phyloP scores from a whole-genome alignment of 1,139 yeast species.

The Hyphopichia buzzinii region DNA sequence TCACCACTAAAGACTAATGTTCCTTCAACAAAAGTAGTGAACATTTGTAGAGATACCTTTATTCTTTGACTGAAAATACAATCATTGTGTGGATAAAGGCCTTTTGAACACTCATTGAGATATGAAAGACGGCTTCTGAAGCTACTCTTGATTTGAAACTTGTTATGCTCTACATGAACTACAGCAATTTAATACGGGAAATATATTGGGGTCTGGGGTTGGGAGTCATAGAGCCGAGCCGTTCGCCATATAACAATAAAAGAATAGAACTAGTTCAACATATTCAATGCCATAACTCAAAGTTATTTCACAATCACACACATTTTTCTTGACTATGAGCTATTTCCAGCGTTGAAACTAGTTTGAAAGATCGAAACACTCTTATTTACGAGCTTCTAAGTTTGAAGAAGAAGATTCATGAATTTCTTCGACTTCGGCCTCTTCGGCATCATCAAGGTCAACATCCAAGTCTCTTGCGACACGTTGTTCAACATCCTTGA shows the following conservation, averaged over 20 bases:
- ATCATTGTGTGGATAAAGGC: no score
- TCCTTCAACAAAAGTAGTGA: no score
- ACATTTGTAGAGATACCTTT: no score
- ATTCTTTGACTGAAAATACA: no score
- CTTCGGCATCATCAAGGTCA: constrained; percentile 42
- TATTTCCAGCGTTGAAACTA: no score
- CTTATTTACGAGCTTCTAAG: not conserved
- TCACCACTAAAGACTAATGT: no score
- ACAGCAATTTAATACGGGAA: constrained; percentile 1
- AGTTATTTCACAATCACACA: constrained; percentile 16
- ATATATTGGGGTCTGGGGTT: constrained; percentile 4
- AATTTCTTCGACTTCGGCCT: constrained; percentile 10
- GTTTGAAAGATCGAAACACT: no score
- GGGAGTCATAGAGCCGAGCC: constrained; percentile 13
- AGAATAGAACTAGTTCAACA: not conserved
- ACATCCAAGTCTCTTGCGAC: constrained; percentile 61
- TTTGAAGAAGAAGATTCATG: constrained; percentile 5
- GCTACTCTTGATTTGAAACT: no score
- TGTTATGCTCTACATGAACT: no score
- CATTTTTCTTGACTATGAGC: constrained; percentile 13
- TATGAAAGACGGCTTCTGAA: no score
- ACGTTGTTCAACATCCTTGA: constrained; percentile 55
- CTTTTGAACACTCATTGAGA: no score
- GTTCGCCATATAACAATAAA: constrained; percentile 8
- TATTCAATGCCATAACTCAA: no score